phyloP scores from a whole-genome alignment of 1,139 yeast genomes.

The Trichomonascaceae sp. region DNA sequence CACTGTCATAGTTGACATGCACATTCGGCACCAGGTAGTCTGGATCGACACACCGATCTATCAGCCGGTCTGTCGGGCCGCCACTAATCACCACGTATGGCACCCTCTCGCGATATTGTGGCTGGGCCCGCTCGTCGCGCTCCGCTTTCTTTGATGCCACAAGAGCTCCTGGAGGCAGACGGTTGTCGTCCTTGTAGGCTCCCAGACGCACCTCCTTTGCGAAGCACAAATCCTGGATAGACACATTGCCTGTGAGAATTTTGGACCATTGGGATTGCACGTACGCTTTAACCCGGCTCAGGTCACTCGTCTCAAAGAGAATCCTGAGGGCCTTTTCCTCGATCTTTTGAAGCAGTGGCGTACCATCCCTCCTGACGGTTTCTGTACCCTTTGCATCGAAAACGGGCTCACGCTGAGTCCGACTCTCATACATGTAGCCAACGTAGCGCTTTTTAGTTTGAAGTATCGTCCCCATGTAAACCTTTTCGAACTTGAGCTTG shows the following conservation, averaged over 20 bases:
- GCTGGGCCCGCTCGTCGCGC: slow-evolving; percentile 60
- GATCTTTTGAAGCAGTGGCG: slow-evolving; percentile 80
- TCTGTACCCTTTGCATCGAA: slow-evolving; percentile 97
- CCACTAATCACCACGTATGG: slow-evolving; percentile 76
- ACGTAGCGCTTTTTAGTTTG: slow-evolving; percentile 84
- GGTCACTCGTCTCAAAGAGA: slow-evolving; percentile 58
- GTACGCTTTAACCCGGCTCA: slow-evolving; percentile 56
- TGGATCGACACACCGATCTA: slow-evolving; percentile 74
- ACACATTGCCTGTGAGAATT: slow-evolving; percentile 45
- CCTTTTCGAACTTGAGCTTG: slow-evolving; percentile 78
- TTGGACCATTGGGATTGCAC: slow-evolving; percentile 53
- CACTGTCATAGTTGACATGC: slow-evolving; percentile 44
- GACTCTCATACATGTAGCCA: slow-evolving; percentile 62
- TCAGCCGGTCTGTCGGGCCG: slow-evolving; percentile 45
- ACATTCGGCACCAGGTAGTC: slow-evolving; percentile 43
- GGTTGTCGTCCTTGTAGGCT: slow-evolving; percentile 53
- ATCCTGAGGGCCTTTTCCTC: slow-evolving; percentile 56
- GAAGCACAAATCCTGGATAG: slow-evolving; percentile 76
- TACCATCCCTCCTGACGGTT: slow-evolving; percentile 86
- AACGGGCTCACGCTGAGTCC: slow-evolving; percentile 40
- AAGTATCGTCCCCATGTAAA: slow-evolving; percentile 74
- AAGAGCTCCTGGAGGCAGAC: slow-evolving; percentile 85
- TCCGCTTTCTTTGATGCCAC: slow-evolving; percentile 51
- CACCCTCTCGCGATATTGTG: slow-evolving; percentile 80
- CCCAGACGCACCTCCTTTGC: slow-evolving; percentile 86